Conservation (phyloP, 192 early-diverging fungal species). For the Mortierella claussenii region DNA sequence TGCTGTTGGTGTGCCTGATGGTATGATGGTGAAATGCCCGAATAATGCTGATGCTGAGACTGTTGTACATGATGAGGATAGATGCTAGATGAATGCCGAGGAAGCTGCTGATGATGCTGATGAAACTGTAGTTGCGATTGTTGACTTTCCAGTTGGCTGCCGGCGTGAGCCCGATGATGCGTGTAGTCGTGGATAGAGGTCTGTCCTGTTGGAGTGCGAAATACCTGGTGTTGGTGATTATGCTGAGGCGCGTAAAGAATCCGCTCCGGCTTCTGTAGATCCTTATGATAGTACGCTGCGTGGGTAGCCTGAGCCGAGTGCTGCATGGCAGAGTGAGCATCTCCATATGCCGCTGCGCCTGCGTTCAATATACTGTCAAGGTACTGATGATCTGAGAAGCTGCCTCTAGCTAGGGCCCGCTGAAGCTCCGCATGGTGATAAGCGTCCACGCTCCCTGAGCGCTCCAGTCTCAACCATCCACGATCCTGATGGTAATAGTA, state of each 20-base stretch:
- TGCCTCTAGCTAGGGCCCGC: conserved; percentile 39
- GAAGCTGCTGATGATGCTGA: conserved; percentile 26
- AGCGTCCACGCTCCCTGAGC: conserved; percentile 50
- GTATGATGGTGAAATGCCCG: conserved; percentile 9
- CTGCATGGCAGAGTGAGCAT: conserved; percentile 36
- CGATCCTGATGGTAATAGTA: conserved; percentile 60
- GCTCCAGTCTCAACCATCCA: conserved; percentile 54
- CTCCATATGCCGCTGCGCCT: conserved; percentile 16
- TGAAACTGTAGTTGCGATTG: conserved; percentile 24
- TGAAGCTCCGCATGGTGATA: conserved; percentile 48
- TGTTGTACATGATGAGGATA: conserved; percentile 42
- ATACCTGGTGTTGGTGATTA: conserved; percentile 20
- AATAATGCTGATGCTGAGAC: conserved; percentile 26
- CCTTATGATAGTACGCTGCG: conserved; percentile 8
- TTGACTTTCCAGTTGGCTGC: conserved; percentile 16
- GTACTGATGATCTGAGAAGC: conserved; percentile 48
- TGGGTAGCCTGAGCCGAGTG: conserved; percentile 19
- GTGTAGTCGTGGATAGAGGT: conserved; percentile 24
- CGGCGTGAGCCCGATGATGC: conserved; percentile 13
- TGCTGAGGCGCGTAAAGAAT: conserved; percentile 16
- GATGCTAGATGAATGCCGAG: conserved; percentile 12
- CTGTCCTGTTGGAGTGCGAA: conserved; percentile 22
- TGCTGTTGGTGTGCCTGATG: conserved; percentile 27
- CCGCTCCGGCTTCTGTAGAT: conserved; percentile 28
- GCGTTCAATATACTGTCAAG: conserved; percentile 34